A percentile compares a stretch with the other conserved stretches of the same genome.
These are phyloP conservation scores for Suillus decipiens DNA, from an alignment of 768 basidiomycete species.

Conservation along the genomic window DNA sequence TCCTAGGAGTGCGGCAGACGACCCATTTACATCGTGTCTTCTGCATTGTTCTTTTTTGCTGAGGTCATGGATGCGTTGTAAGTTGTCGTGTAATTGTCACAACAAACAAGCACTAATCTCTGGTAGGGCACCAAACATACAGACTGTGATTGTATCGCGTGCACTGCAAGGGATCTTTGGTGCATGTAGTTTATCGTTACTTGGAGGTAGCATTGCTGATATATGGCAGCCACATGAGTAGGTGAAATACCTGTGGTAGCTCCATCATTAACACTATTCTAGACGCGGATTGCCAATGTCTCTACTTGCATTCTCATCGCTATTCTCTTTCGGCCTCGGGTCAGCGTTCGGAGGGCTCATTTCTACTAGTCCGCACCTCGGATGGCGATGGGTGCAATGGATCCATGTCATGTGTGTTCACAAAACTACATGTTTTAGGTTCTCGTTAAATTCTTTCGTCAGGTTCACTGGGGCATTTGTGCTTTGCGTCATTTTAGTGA, in stretches of 20 bases:
- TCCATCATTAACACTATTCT: too few relatives aligned
- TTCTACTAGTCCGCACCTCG: conserved; percentile 52
- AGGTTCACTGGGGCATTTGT: conserved; percentile 54
- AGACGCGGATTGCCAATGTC: conserved; percentile 67
- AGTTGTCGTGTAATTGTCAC: conserved; percentile 8
- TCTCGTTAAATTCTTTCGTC: conserved; percentile 15
- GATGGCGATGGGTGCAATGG: conserved; percentile 84
- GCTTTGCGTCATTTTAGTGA: conserved; percentile 48
- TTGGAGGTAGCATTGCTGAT: conserved; percentile 70
- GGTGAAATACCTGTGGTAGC: too few relatives aligned
- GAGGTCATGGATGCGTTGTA: conserved; percentile 38
- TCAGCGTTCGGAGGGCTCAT: conserved; percentile 63
- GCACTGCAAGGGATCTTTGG: conserved; percentile 64
- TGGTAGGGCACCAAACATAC: conserved; percentile 44
- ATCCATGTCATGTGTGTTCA: conserved; percentile 62
- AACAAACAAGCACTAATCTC: not conserved
- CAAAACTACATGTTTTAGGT: too few relatives aligned
- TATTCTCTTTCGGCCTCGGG: conserved; percentile 62
- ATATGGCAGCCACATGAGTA: conserved; percentile 66
- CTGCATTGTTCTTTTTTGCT: conserved; percentile 48
- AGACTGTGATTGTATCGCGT: conserved; percentile 57
- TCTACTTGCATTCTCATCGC: conserved; percentile 57
- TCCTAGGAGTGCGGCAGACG: conserved; percentile 60
- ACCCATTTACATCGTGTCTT: conserved; percentile 55
- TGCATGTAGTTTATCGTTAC: conserved; percentile 65